Evolutionary conservation across 331 rosid genomes (phyloP), one percentile per base, ranked within the genome.

Genomic region (Quercus tomentella): DNA sequence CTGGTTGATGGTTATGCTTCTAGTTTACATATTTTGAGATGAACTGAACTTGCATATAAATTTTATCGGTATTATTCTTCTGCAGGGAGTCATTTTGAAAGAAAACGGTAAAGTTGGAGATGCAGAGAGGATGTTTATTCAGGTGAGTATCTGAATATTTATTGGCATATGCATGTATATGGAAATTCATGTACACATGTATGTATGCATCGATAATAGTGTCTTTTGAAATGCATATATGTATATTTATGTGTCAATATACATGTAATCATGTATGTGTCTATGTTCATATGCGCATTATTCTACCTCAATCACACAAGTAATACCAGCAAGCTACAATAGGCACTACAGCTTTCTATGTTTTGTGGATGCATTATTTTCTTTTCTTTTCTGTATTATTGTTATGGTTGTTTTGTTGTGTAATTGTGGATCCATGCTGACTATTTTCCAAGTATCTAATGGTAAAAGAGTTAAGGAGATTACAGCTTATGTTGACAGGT

Each of bases 61-160:
- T 79, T 31, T 77, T 45, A 56, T 61, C 23, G 23, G 12, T 51
- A 77, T 26, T 54, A 72, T 77, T 35, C 43, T 77, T 81, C 33
- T 84, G 80, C 88, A 94, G 97, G 98, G 97, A 82, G 89, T 92
- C 84, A 89, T 92, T 84, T 81, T 94, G 73, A 91, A 89, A 85
- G 93, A 94, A 86, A 94, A 91, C 80, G 92, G 90, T 23, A 92
- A 87, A 68, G 67, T 79, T 84, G 98, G 98, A 81, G 97, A 87
- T 74, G 97, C 98, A 28, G 98, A 94, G 87, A 87, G 98, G 74
- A 92, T 94, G 98, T 94, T 92, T 77, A 94, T 94, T 79, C 97
- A 92, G 85, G 98, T 94, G 80, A 86, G 92, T 87, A 81, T n/a
- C 69, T 86, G 79, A 56, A 69, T 30, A 4, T 41, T 45, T 69